Evolutionary conservation across 441 rosid genomes (phyloP).

Genomic region (Theobroma grandiflorum): DNA sequence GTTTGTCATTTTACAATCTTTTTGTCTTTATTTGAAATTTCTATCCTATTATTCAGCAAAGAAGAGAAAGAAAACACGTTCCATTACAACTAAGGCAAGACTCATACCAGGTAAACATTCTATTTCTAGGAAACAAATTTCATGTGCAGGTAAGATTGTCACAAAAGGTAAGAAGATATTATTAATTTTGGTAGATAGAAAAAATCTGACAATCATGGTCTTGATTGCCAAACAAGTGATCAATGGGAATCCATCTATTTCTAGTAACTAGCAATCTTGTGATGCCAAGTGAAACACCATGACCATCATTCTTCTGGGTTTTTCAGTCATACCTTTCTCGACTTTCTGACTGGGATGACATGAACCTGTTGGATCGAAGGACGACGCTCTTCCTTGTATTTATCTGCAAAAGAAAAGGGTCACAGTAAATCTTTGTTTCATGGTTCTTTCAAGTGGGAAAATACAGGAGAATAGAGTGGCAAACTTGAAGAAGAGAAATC

Average conservation of each 20-base stretch:
- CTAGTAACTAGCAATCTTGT: neutral
- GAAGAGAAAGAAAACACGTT: neutral
- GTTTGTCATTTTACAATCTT: neutral
- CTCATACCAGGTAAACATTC: neutral
- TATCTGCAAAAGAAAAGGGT: neutral
- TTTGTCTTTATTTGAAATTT: neutral
- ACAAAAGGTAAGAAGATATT: neutral
- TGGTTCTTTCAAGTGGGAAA: neutral
- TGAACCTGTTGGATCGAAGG: neutral
- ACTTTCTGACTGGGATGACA: neutral
- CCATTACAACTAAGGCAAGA: neutral
- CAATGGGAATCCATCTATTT: neutral
- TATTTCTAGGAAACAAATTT: neutral
- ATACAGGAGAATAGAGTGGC: neutral
- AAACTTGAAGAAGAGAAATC: neutral
- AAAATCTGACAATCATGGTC: neutral
- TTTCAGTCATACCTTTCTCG: neutral
- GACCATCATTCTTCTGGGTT: neutral
- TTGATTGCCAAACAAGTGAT: neutral
- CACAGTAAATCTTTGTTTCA: neutral
- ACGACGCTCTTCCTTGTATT: neutral
- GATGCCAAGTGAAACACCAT: neutral
- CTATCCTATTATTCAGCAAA: neutral
- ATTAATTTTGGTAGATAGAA: neutral
- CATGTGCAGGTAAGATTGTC: neutral